phyloP scores from a whole-genome alignment of 2,329 filamentous ascomycete genomes.

The Neofusicoccum cordaticola region DNA sequence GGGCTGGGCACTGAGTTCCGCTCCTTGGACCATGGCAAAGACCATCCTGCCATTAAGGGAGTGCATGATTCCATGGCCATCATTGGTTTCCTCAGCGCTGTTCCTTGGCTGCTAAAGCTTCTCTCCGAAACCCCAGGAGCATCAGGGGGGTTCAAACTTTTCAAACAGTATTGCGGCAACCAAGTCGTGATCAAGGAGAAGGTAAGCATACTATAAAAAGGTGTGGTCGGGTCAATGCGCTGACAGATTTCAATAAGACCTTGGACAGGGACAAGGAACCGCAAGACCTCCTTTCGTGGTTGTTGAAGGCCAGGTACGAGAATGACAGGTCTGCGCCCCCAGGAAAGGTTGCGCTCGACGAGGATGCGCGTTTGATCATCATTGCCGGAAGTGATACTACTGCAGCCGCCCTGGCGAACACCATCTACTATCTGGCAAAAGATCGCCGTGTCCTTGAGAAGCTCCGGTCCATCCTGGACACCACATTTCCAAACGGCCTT shows the following conservation, averaged over 20 bases:
- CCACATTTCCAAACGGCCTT: too few relatives aligned
- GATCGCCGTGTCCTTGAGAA: too few relatives aligned
- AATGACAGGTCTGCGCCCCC: conserved; percentile 36
- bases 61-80: conserved; percentile 36
- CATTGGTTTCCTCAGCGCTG: conserved; percentile 31
- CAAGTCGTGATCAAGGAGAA: conserved; percentile 33
- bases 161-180: conserved; percentile 29
- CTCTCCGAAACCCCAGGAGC: conserved; percentile 31
- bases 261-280: conserved; percentile 27
- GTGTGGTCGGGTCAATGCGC: neutral
- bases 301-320: conserved; percentile 39
- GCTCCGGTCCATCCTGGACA: too few relatives aligned
- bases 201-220: conserved; percentile 19
- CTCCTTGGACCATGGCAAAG: conserved; percentile 29
- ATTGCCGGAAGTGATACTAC: too few relatives aligned
- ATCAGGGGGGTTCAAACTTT: conserved; percentile 25
- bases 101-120: conserved; percentile 39
- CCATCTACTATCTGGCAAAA: too few relatives aligned
- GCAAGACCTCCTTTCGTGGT: conserved; percentile 40
- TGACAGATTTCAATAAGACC: neutral
- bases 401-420: too few relatives aligned
- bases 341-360: conserved; percentile 25
- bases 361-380: too few relatives aligned
- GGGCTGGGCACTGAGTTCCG: conserved; percentile 42
- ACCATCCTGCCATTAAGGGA: conserved; percentile 32